These are phyloP conservation scores for Crithidia fasciculata DNA, from an alignment of 208 protist genomes.

Conservation along the genomic window DNA sequence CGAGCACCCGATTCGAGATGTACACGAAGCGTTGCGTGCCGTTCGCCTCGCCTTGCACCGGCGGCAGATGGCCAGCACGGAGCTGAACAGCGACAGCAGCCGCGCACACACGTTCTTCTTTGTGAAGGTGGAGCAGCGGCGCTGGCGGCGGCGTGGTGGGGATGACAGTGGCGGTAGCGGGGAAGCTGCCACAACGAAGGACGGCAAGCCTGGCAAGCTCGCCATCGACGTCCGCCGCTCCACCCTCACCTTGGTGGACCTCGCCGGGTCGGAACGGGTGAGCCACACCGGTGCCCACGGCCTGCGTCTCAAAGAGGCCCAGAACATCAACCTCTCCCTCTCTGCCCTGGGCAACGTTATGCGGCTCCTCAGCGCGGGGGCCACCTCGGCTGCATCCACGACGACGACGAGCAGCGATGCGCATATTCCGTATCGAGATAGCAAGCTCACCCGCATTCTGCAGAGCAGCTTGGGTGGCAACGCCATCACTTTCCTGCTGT, in stretches of 20 bases:
- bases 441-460: slow-evolving; percentile 91
- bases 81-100: slow-evolving; percentile 86
- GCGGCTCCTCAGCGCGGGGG: slow-evolving; percentile 43
- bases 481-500: slow-evolving; percentile 77
- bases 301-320: slow-evolving; percentile 77
- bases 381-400: neutral
- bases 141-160: slow-evolving; percentile 1
- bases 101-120: slow-evolving; percentile 90
- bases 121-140: slow-evolving; percentile 43
- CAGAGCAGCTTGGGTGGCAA: slow-evolving; percentile 85
- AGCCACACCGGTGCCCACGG: slow-evolving; percentile 78
- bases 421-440: slow-evolving; percentile 90
- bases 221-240: slow-evolving; percentile 1
- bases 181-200: neutral
- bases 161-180: neutral
- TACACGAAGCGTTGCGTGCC: slow-evolving; percentile 45
- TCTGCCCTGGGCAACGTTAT: slow-evolving; percentile 92
- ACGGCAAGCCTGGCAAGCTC: neutral
- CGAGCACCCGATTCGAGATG: slow-evolving; percentile 38
- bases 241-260: slow-evolving; percentile 89
- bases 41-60: slow-evolving; percentile 41
- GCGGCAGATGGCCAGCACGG: slow-evolving; percentile 67
- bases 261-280: slow-evolving; percentile 93
- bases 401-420: neutral
- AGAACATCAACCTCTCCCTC: slow-evolving; percentile 93